Conservation (phyloP, 2,329 filamentous ascomycete species). For the Venturia asperata region DNA sequence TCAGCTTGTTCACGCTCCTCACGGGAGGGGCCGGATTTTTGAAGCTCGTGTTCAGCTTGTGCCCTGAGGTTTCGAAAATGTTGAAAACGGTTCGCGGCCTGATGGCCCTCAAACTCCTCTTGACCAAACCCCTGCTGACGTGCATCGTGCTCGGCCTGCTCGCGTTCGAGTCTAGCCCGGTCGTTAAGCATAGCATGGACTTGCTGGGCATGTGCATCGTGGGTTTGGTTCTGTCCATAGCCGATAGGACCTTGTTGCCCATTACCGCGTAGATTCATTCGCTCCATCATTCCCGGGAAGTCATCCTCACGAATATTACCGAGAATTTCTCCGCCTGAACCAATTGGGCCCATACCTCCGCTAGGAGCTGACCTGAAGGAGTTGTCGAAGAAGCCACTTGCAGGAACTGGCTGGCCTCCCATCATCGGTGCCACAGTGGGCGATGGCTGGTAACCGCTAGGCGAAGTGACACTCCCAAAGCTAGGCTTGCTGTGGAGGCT, state of each 20-base stretch:
- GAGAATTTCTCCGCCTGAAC: slow-evolving; percentile 38
- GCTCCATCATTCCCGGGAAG: slow-evolving; percentile 55
- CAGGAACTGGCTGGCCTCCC: slow-evolving; percentile 39
- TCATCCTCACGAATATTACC: slow-evolving; percentile 61
- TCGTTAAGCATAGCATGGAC: slow-evolving; percentile 55
- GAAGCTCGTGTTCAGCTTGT: slow-evolving; percentile 56
- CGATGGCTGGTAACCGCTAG: slow-evolving; percentile 60
- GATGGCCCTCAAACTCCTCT: slow-evolving; percentile 32
- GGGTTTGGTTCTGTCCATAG: slow-evolving; percentile 37
- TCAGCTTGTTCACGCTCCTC: slow-evolving; percentile 11
- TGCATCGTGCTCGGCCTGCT: slow-evolving; percentile 51
- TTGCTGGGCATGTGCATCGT: slow-evolving; percentile 47
- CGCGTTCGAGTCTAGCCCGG: slow-evolving; percentile 52
- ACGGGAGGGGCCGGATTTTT: slow-evolving; percentile 21
- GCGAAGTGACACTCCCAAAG: slow-evolving; percentile 90
- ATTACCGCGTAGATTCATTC: slow-evolving; percentile 46
- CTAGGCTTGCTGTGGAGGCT: slow-evolving; percentile 96
- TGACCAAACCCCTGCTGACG: slow-evolving; percentile 39
- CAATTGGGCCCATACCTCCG: slow-evolving; percentile 39
- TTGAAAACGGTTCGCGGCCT: slow-evolving; percentile 61
- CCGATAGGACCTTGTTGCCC: slow-evolving; percentile 28
- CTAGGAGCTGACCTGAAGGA: slow-evolving; percentile 37
- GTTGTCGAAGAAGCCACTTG: slow-evolving; percentile 61
- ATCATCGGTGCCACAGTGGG: slow-evolving; percentile 48
- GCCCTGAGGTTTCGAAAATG: slow-evolving; percentile 75